phyloP scores from a whole-genome alignment of 2,329 filamentous ascomycete genomes.

The Pseudogymnoascus destructans region DNA sequence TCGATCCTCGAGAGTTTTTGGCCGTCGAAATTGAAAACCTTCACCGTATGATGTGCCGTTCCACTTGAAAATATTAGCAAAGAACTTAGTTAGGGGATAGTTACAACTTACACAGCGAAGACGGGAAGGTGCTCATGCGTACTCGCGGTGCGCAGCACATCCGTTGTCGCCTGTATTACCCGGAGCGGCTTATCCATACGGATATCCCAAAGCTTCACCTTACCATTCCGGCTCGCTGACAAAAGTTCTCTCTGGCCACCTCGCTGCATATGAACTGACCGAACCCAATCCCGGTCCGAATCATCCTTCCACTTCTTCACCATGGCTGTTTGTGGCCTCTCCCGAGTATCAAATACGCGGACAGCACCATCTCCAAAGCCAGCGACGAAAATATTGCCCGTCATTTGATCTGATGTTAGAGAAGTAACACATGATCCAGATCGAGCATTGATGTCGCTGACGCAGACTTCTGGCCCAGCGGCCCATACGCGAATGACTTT shows the following conservation, averaged over 20 bases:
- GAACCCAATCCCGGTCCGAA: constrained; percentile 73
- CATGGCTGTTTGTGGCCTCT: constrained; percentile 79
- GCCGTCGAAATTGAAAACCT: constrained; percentile 83
- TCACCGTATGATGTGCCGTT: constrained; percentile 75
- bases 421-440: constrained; percentile 94
- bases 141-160: constrained; percentile 71
- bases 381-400: constrained; percentile 88
- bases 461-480: constrained; percentile 81
- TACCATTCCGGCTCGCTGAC: constrained; percentile 81
- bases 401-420: constrained; percentile 93
- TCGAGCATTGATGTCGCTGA: constrained; percentile 84
- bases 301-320: constrained; percentile 96
- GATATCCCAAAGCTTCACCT: constrained; percentile 93
- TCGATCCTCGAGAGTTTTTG: constrained; percentile 70
- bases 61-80: constrained; percentile 43
- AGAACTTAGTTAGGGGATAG: neutral
- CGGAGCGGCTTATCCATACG: constrained; percentile 68
- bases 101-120: constrained; percentile 69
- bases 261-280: constrained; percentile 91
- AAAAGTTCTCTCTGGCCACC: constrained; percentile 86
- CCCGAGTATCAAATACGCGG: constrained; percentile 81
- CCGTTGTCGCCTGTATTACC: constrained; percentile 59
- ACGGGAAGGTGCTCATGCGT: constrained; percentile 95
- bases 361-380: constrained; percentile 94
- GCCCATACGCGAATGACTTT: constrained; percentile 95